Percentiles rank a stretch among this genome's conserved stretches.
Conservation (phyloP, 2,329 filamentous ascomycete genomes). For the Fusarium mangiferae region DNA sequence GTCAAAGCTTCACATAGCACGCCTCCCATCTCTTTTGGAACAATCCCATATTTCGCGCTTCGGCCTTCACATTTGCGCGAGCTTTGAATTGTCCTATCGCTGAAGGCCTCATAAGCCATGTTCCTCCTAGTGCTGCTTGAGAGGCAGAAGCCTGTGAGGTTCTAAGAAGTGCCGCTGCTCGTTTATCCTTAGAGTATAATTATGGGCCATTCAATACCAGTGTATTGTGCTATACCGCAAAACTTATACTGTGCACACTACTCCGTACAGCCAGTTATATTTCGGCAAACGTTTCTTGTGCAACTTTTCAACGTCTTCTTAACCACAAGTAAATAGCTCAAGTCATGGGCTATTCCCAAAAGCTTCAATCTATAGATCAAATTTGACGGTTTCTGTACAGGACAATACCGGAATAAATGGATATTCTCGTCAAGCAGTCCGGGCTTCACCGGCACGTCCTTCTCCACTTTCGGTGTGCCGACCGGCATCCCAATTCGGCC, state of each 20-base stretch:
- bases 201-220: neutral
- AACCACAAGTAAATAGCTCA: neutral
- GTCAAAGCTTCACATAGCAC: neutral
- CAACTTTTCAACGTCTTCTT: neutral
- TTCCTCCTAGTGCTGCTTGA: neutral
- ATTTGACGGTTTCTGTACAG: neutral
- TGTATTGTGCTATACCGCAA: neutral
- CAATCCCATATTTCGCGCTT: neutral
- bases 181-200: neutral
- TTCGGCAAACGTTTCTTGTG: neutral
- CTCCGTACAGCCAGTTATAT: neutral
- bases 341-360: neutral
- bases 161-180: neutral
- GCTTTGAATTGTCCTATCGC: neutral
- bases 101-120: neutral
- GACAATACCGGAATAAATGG: neutral
- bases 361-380: neutral
- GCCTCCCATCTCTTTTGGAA: neutral
- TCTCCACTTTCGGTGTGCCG: slow-evolving; percentile 24
- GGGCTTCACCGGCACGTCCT: neutral
- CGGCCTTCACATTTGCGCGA: neutral
- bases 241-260: neutral
- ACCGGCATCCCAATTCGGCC: slow-evolving; percentile 18
- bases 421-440: neutral
- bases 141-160: neutral